Base-by-base conservation (phyloP, 2,329 filamentous ascomycete genomes). In the Paecilomyces sp. region DNA sequence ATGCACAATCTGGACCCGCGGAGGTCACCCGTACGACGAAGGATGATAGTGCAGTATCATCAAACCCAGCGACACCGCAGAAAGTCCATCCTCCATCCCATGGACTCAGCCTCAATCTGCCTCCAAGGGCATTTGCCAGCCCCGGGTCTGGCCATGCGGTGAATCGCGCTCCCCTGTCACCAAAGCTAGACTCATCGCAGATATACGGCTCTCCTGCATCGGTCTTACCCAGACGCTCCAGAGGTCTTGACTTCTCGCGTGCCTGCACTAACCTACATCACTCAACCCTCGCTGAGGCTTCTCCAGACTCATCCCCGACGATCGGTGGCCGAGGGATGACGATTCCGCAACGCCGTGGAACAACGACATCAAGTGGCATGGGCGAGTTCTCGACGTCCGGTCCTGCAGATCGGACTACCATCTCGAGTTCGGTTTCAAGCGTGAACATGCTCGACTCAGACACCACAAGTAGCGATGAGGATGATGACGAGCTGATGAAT, bases 211-310 rank as follows among this genome's bases (percentile, higher is more conserved):
- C 91, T 1, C 92, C 92, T 1, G 88, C 90, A 28, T 95, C 92
- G 58, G 89, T 96, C 54, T 83, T 97, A 7, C 93, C 93, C 18
- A 86, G 93, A 64, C 88, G 92, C 62, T 97, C 92, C 31, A 86
- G 93, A 59, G 93, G 93, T 52, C 81, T 97, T 62, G 93, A 97
- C 76, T 97, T 96, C 74, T 93, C 93, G 50, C 85, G 93, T 66
- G 92, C 92, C 11, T 94, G 91, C 63, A 97, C 93, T 11, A 96
- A 92, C 71, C 82, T 99, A 24, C 94, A 97, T 76, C 94, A 97
- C 75, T 97, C 93, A 15, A 97, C 90, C 0, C 83, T 97, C 8
- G 92, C 93, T 59, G 91, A 96, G 72, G 89, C 90, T 0, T 94
- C 90, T 4, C 92, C 92, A 3, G 92, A 96, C 72, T 94, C 91